Base-by-base conservation (phyloP, 164 flowering plant species). In the Euptelea pleiosperma region DNA sequence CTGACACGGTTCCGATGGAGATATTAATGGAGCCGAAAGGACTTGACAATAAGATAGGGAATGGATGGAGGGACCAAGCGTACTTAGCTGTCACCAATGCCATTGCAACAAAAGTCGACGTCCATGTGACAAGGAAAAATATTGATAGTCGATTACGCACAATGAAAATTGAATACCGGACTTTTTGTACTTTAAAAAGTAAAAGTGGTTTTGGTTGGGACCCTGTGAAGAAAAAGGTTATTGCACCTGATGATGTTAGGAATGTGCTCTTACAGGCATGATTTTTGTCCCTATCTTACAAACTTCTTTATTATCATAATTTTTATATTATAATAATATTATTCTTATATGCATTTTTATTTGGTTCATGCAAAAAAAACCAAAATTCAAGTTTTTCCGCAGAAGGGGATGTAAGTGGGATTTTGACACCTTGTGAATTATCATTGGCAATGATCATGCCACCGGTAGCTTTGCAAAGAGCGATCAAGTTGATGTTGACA, bases 401-500 rank as follows among this genome's bases (percentile, higher is more conserved):
- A 6, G 24, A 22, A 47, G 51, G 25, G 51, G 51, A 1, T 29
- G 8, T 1, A 47, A 47, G 4, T 47, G 51, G 51, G 51, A 47
- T 47, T 47, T 25, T 0, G 51, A 11, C n/a, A 22, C 10, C 7
- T 47, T 47, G 4, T 0, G 6, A 1, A 47, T 18, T 12, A 47
- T 47, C 3, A 24, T 47, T 46, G 50, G 50, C 24, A 25, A 46
- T 46, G 4, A 46, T 22, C 29, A 46, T 46, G 50, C 50, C 22
- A 21, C 29, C 3, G 14, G 50, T 6, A 25, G 50, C 15, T 46
- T 25, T 4, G 1, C 29, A 19, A 9, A 1, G 2, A 10, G 30
- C 22, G 50, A 28, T 15, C 3, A n/a, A n/a, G n/a, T 46, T 11
- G 29, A 46, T 9, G 26, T 24, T 3, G 15, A 46, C 11, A 21